Base-by-base conservation (phyloP, 2,329 filamentous ascomycete genomes). In the Leptosphaerulina australis region DNA sequence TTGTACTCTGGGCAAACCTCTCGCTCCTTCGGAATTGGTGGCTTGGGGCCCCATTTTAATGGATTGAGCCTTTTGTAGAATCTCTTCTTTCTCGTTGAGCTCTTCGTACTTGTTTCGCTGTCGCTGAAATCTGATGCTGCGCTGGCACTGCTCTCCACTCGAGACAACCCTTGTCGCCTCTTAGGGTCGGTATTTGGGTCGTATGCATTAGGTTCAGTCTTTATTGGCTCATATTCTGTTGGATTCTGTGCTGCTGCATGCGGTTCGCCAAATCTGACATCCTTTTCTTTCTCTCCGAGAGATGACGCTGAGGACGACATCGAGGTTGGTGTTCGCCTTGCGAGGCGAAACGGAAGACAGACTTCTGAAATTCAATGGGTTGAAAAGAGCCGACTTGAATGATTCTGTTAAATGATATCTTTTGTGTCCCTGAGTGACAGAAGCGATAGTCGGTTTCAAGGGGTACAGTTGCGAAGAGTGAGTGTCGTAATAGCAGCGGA, bases 1-100 rank as follows among this genome's bases (percentile, higher is more conserved):
- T 77, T 79, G 68, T 90, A 80, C 74, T 97, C 92, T 55, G 82
- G 83, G 5, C 84, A 91, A 0, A 79, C 72, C 8, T 65, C 65
- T 22, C 83, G 74, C 59, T 81, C 74, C 20, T 79, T 69, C 1
- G 84, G 83, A 2, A 86, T 70, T 2, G 82, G 80, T n/a, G 83
- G 83, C 29, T 74, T 74, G 14, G 70, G 68, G 34, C 79, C 78
- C 53, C 74, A 72, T 67, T 77, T 79, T 41, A 81, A 60, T 1
- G 78, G 75, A 50, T 80, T 80, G 10, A 77, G 48, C 31, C 59
- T 82, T 64, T 83, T 83, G 68, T 84, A 81, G 85, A 88, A 90
- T 67, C 82, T 79, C 66, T 80, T 74, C 41, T 70, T 63, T 35
- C 50, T 55, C 40, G 59, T 46, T 3, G 63, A 61, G 44, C 56